Base-by-base conservation (phyloP, 345 rosid species). In the Syzygium aqueum region DNA sequence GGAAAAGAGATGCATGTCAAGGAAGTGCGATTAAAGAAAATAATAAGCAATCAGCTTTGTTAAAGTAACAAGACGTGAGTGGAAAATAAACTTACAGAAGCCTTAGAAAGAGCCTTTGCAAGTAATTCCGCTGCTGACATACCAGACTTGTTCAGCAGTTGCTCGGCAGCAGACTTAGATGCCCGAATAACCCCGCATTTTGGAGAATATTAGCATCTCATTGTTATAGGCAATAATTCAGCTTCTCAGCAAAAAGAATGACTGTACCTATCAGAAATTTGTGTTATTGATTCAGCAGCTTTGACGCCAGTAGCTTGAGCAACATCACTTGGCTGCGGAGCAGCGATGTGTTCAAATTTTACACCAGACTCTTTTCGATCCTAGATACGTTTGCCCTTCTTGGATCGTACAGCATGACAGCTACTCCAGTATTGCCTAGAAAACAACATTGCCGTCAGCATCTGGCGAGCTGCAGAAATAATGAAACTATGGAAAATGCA, bases 391-490 rank as follows among this genome's bases (percentile, higher is more conserved):
- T 94, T 5, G 96, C 90, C 92, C 91, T 95, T 91, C 97, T 94
- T 56, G 99, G 95, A 88, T 98, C 99, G 88, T 90, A 96, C 33
- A 98, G 97, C 96, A 94, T 98, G 46, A 98, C 99, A 30, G 98
- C 99, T 87, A 98, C 94, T 51, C 99, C 98, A 89, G 95, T 92
- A 90, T 98, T 96, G 63, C 99, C 99, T 96, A 89, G 87, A 87
- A 33, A 63, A 8, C 37, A 85, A 17, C 49, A 87, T 8, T n/a
- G 30, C 80, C 25, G 49, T 73, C 80, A 73, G 49, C 80, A 73
- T 33, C 13, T 37, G 80, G 49, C 14, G 0, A 11, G 80, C 49
- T 73, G 11, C 80, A 73, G 80, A 46, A 43, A 43, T 89, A 52
- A 86, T 85, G 67, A 91, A 52, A 25, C 63, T 19, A 33, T 28